Evolutionary conservation across 1,284 basidiomycete genomes (phyloP), one percentile per base, ranked within the genome.

Genomic region (Ceratobasidium theobromae): DNA sequence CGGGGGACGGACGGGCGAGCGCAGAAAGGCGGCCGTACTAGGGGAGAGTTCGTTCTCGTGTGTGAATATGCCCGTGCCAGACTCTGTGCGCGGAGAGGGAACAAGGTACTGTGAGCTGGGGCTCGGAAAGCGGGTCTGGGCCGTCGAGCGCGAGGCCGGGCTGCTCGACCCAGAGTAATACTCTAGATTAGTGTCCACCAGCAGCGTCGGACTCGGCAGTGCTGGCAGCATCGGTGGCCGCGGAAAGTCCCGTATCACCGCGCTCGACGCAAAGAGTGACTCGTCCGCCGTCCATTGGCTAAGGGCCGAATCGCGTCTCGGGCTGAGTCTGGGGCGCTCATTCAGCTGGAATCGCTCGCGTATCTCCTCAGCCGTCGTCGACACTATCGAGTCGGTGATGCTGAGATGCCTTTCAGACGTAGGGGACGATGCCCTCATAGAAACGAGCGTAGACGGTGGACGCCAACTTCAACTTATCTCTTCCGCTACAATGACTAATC

Each of bases 201-300:
- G 46, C 18, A 60, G 18, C 4, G 46, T 46, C 6, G 46, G 57
- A 6, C 1, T 32, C 25, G 16, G 4, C 8, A 16, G 11, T 21
- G 21, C 23, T 4, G 57, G 46, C 16, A 60, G 0, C 32, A 32
- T 35, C 5, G 57, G 46, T 33, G 57, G 57, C 8, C 46, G 45
- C 18, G 57, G 57, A 49, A 60, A 60, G 30, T 60, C 57, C 4
- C 45, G 25, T 11, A 60, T 60, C 45, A 60, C 28, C 14, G 45
- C 45, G 3, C 32, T 27, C 33, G 57, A 60, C 9, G 48, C 45
- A n/a, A 60, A 27, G 40, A 51, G 40, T 3, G 45, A 49, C 45
- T 60, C 57, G 46, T 60, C 57, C 11, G 46, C 57, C 9, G 57
- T 60, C 57, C 57, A 51, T 51, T n/a, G n/a, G n/a, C n/a, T n/a